Base-by-base conservation (phyloP, 139 green algal species). In the Coccomyxa sp. region DNA sequence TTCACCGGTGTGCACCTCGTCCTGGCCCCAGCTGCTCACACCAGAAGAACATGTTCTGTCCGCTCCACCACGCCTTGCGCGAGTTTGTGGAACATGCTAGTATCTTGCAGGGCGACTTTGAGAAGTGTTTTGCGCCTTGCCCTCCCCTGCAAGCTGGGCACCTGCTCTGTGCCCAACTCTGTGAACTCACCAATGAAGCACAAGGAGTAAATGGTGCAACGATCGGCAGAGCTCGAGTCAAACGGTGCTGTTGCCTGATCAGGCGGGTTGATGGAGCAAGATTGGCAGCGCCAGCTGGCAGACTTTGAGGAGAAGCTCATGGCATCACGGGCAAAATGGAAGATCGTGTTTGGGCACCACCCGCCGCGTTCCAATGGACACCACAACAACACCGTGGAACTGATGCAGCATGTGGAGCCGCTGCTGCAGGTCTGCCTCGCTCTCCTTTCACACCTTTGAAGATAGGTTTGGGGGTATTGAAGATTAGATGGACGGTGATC, bases 1-100 rank as follows among this genome's bases (percentile, higher is more conserved):
- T 86, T 86, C 25, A 63, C 67, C 79, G 88, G 88, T 45, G 67
- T 51, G 80, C 59, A 21, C 80, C 31, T 9, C 66, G 15, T 79
- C 77, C 7, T 28, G 14, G 58, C 28, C 28, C n/a, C 59, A 18
- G 15, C 63, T 71, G 18, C 10, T 71, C 21, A 71, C 63, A 21
- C 63, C 63, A 28, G 9, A 28, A 28, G 1, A 11, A 11, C 63
- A 21, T 28, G 9, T 71, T 25, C 60, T 71, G 63, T 71, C 3
- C 7, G 38, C 38, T 51, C 38, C 7, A 51, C 38, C 3, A 51
- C 7, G 38, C 38, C 38, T 11, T 51, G 38, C 38, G 38, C 38
- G 7, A 51, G 38, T 7, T 11, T 51, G 38, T 51, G 38, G 38
- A 51, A 51, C 38, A 51, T 51, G 38, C 7, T 51, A 28, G 9